Evolutionary conservation across 2,329 filamentous ascomycete species (phyloP).

Genomic region (Hypoxylon rubiginosum): DNA sequence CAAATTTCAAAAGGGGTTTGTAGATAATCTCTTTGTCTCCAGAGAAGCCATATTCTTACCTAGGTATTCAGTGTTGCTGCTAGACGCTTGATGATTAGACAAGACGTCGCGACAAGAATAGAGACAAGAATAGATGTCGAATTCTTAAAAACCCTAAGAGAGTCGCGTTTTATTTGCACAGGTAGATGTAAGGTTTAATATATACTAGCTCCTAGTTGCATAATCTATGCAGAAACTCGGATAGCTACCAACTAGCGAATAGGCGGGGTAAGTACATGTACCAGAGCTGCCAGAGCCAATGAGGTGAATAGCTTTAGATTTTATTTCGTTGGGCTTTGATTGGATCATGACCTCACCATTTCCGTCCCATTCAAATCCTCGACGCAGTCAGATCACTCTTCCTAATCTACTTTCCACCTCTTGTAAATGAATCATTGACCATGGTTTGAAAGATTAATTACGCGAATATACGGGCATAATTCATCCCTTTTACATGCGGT

Average conservation of each 20-base stretch:
- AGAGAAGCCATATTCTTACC: too few species aligned
- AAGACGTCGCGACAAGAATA: too few species aligned
- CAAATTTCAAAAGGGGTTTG: neutral
- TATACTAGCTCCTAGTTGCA: neutral
- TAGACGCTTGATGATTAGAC: too few species aligned
- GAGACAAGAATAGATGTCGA: too few species aligned
- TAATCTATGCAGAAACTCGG: neutral
- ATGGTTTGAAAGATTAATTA: slow-evolving; percentile 5
- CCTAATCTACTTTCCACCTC: neutral
- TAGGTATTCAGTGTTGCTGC: too few species aligned
- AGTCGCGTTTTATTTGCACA: too few species aligned
- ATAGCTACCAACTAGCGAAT: neutral
- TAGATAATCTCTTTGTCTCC: neutral
- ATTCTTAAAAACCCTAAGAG: too few species aligned
- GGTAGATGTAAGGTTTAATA: neutral
- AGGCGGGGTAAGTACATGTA: neutral
- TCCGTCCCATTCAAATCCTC: slow-evolving; percentile 10
- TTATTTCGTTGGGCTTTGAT: slow-evolving; percentile 2
- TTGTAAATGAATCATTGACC: slow-evolving; percentile 1
- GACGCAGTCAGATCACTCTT: slow-evolving; percentile 1
- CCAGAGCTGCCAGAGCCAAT: neutral
- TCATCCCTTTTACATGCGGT: neutral
- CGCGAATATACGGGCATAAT: neutral
- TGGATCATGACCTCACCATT: slow-evolving; percentile 20
- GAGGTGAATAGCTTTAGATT: neutral